Base-by-base conservation (phyloP, 2,329 filamentous ascomycete genomes). In the Harringtonia lauricola region DNA sequence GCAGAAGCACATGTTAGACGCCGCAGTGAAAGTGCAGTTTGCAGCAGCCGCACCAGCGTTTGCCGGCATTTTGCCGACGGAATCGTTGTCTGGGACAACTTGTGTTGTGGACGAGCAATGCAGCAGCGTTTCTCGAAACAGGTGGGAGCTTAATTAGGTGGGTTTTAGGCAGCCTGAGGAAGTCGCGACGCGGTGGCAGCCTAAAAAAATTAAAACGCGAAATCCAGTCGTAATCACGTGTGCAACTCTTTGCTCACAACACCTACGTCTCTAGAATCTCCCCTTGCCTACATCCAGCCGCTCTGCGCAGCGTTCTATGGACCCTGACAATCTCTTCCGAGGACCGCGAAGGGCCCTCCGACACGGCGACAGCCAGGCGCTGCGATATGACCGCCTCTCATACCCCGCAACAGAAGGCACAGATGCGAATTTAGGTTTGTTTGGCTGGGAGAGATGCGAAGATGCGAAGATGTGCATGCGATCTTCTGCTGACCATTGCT, bases 61-160 rank as follows among this genome's bases (percentile, higher is more conserved):
- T 37, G 48, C 45, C 36, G 54, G 51, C 57, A 60, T 58, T 21
- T 28, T 36, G 39, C 39, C 30, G 14, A 31, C 24, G 13, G 28
- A 31, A 15, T n/a, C 28, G 31, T 47, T 52, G 42, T 2, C 15
- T 19, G 19, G 17, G 7, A 15, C 15, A 26, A 10, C 19, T 28
- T 15, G 8, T 14, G 8, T 5, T 21, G 19, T 21, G 6, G 15
- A 15, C 15, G 13, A 12, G 15, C 9, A n/a, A 4, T 35, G 9
- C 21, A n/a, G 12, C 13, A 12, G n/a, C 31, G 17, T 17, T 10
- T 9, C 13, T 21, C 8, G 9, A 18, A 2, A 18, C 12, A 26
- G 9, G 28, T 37, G 29, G 8, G 13, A 33, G 13, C 19, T 34
- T 10, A 17, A 35, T 14, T 14, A 8, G 19, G 36, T 10, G 31